Percentiles rank a stretch among this genome's conserved stretches.
Conservation (phyloP, 805 yeast species). For the Saturnispora serradocipensis region DNA sequence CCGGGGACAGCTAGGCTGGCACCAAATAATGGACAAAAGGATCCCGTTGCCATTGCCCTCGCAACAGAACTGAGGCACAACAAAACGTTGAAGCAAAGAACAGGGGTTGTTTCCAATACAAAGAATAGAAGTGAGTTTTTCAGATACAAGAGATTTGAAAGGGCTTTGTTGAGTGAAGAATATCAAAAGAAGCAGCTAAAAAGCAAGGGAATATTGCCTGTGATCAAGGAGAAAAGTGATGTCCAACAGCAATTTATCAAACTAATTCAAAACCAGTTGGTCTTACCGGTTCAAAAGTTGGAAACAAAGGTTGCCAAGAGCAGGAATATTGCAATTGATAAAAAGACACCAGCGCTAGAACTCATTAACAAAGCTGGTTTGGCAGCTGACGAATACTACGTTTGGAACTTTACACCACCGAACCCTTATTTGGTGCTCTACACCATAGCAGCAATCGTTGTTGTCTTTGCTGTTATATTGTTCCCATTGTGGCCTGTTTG, state of each 20-base stretch:
- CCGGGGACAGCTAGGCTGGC: slow-evolving; percentile 15
- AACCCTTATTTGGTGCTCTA: slow-evolving; percentile 54
- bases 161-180: slow-evolving; percentile 70
- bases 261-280: slow-evolving; percentile 63
- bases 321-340: slow-evolving; percentile 54
- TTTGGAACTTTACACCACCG: slow-evolving; percentile 74
- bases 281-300: slow-evolving; percentile 68
- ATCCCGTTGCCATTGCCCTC: slow-evolving; percentile 55
- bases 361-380: slow-evolving; percentile 49
- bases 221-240: slow-evolving; percentile 30
- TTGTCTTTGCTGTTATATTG: slow-evolving; percentile 52
- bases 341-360: slow-evolving; percentile 49
- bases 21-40: slow-evolving; percentile 21
- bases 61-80: slow-evolving; percentile 66
- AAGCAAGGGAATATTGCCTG: slow-evolving; percentile 31
- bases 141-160: slow-evolving; percentile 70
- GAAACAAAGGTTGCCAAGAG: slow-evolving; percentile 58
- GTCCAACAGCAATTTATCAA: slow-evolving; percentile 53
- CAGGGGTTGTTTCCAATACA: slow-evolving; percentile 52
- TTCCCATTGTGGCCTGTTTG: slow-evolving; percentile 94
- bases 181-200: slow-evolving; percentile 36
- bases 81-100: slow-evolving; percentile 64
- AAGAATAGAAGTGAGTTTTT: slow-evolving; percentile 73
- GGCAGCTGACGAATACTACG: slow-evolving; percentile 60
- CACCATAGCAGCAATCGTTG: slow-evolving; percentile 57